A percentile compares a stretch with the other conserved stretches of the same genome.
phyloP scores from a whole-genome alignment of 202 grass and related monocot genomes.

The Bolboschoenoplectus hybrid region DNA sequence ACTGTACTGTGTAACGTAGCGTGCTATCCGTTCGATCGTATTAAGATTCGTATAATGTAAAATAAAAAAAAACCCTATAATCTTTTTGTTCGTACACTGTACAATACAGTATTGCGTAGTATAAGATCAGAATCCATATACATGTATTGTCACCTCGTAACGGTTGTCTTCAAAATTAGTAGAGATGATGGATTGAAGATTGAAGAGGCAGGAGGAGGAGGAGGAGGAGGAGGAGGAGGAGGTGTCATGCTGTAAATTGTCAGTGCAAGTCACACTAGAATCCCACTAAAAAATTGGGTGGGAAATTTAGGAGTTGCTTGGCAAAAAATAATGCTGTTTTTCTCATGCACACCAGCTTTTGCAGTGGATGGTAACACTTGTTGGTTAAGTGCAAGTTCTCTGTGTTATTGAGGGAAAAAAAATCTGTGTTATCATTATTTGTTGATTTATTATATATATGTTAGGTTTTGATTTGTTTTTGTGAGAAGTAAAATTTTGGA shows the following conservation, averaged over 20 bases:
- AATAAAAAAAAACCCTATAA: too few species aligned
- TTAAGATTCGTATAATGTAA: too few species aligned
- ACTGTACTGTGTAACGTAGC: too few species aligned
- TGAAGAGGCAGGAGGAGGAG: neutral
- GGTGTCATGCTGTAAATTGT: neutral
- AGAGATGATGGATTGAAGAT: constrained; percentile 22
- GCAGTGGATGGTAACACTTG: neutral
- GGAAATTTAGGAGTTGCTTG: neutral
- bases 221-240: neutral
- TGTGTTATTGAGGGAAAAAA: neutral
- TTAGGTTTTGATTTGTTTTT: neutral
- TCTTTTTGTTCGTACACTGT: too few species aligned
- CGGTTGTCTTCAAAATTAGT: constrained; percentile 25
- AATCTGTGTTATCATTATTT: constrained; percentile 5
- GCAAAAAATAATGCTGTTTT: neutral
- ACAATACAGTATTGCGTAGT: too few species aligned
- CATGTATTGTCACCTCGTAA: neutral
- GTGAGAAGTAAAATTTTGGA: neutral
- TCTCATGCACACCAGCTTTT: neutral
- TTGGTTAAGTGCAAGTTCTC: neutral
- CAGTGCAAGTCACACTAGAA: constrained; percentile 16
- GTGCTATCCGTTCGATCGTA: too few species aligned
- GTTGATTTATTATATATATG: neutral
- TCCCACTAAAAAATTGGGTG: constrained; percentile 12
- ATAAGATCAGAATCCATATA: too few species aligned